phyloP scores from a whole-genome alignment of 2,329 filamentous ascomycete species.

The Fusarium temperatum region DNA sequence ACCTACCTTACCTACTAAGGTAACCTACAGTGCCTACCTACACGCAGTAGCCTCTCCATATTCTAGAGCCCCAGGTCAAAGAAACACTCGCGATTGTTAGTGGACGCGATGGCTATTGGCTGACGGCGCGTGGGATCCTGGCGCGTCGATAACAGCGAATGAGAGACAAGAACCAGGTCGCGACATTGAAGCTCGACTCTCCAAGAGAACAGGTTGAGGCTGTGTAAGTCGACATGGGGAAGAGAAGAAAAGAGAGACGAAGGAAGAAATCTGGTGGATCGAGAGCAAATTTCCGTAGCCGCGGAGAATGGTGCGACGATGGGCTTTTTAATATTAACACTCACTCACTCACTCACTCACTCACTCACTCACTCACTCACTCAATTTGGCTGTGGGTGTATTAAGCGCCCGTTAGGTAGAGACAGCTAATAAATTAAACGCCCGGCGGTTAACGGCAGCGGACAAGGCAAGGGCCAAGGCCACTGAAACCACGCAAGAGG shows the following conservation, averaged over 20 bases:
- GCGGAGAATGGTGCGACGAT: slow-evolving; percentile 36
- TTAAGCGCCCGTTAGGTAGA: slow-evolving; percentile 31
- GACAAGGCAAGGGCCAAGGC: slow-evolving; percentile 17
- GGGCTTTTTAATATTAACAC: slow-evolving; percentile 20
- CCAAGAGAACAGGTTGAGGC: slow-evolving; percentile 11
- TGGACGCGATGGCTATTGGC: slow-evolving; percentile 30
- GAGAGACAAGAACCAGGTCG: slow-evolving; percentile 13
- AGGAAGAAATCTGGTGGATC: neutral
- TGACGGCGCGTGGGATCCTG: slow-evolving; percentile 23
- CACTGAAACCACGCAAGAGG: slow-evolving; percentile 29
- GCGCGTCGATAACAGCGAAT: slow-evolving; percentile 40
- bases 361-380: neutral
- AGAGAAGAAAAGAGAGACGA: slow-evolving; percentile 1
- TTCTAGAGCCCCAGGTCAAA: neutral
- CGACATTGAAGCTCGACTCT: neutral
- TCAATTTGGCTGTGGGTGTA: neutral
- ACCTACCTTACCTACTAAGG: neutral
- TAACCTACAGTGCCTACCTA: neutral
- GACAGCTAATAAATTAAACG: slow-evolving; percentile 24
- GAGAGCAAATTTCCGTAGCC: slow-evolving; percentile 42
- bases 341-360: too few species aligned
- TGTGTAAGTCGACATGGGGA: slow-evolving; percentile 20
- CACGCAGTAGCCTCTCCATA: neutral
- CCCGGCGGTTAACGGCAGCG: slow-evolving; percentile 28
- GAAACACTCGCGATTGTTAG: slow-evolving; percentile 5